Percentiles rank a stretch among this genome's conserved stretches.
These are phyloP conservation scores for Pythium rishiriense DNA, from an alignment of 352 stramenopile species.

Conservation along the genomic window DNA sequence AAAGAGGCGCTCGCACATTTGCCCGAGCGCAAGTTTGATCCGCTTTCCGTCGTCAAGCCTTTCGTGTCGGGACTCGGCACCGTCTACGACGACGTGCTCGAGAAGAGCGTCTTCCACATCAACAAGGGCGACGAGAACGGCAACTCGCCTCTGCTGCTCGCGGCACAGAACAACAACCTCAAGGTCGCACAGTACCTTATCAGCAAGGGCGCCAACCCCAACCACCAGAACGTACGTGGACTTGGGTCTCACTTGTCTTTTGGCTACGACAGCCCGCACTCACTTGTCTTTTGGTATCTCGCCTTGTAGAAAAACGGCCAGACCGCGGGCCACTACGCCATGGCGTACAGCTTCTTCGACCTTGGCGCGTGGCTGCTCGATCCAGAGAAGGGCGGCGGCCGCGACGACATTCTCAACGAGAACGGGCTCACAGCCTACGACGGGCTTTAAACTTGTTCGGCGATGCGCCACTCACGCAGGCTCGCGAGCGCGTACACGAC, in stretches of 20 bases:
- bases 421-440: slow-evolving; percentile 92
- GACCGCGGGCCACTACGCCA: slow-evolving; percentile 92
- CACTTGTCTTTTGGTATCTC: neutral
- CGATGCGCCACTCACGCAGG: neutral
- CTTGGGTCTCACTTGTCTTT: neutral
- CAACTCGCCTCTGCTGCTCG: slow-evolving; percentile 88
- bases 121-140: slow-evolving; percentile 90
- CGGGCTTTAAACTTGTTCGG: slow-evolving; percentile 44
- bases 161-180: slow-evolving; percentile 88
- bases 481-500: slow-evolving; percentile 3
- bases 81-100: slow-evolving; percentile 88
- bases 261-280: neutral
- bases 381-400: slow-evolving; percentile 77
- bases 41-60: slow-evolving; percentile 55
- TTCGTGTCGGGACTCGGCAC: slow-evolving; percentile 88
- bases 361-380: slow-evolving; percentile 91
- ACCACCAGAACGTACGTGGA: slow-evolving; percentile 85
- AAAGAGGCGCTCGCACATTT: slow-evolving; percentile 86
- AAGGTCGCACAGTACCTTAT: slow-evolving; percentile 91
- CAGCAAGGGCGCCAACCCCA: slow-evolving; percentile 87
- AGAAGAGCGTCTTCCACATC: slow-evolving; percentile 88
- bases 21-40: slow-evolving; percentile 87
- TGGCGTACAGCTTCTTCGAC: slow-evolving; percentile 92
- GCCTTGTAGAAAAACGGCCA: slow-evolving; percentile 81
- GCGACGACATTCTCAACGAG: slow-evolving; percentile 89